A percentile compares a stretch with the other conserved stretches of the same genome.
Conservation (phyloP, 1,284 basidiomycete genomes). For the Puccinia horiana region DNA sequence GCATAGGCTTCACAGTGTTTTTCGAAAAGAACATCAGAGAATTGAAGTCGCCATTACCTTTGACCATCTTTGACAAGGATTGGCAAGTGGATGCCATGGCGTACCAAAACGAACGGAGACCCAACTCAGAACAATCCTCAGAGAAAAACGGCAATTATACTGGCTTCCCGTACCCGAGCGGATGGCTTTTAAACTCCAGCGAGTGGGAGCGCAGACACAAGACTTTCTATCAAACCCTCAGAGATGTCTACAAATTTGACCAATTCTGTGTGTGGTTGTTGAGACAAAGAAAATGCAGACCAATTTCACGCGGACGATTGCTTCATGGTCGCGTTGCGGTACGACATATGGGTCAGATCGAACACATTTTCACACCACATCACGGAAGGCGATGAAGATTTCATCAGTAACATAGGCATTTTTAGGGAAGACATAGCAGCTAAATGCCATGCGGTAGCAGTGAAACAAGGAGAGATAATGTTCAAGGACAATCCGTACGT, state of each 20-base stretch:
- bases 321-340: background rate
- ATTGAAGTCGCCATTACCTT: background rate
- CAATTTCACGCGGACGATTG: background rate
- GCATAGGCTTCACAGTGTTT: background rate
- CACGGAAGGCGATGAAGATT: background rate
- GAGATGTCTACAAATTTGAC: background rate
- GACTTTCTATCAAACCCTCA: background rate
- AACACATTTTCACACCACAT: background rate
- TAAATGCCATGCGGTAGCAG: too few species aligned
- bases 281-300: background rate
- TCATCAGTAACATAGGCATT: background rate
- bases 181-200: background rate
- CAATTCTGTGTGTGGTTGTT: background rate
- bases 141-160: background rate
- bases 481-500: background rate
- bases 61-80: slow-evolving; percentile 2
- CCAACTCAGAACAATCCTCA: background rate
- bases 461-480: background rate
- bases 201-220: background rate
- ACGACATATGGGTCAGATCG: background rate
- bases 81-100: background rate
- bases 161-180: background rate
- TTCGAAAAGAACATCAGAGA: background rate
- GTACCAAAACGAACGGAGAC: background rate
- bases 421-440: background rate